Percentiles rank a stretch among this genome's conserved stretches.
phyloP scores from a whole-genome alignment of 2,329 filamentous ascomycete genomes.

The Neofusicoccum cordaticola region DNA sequence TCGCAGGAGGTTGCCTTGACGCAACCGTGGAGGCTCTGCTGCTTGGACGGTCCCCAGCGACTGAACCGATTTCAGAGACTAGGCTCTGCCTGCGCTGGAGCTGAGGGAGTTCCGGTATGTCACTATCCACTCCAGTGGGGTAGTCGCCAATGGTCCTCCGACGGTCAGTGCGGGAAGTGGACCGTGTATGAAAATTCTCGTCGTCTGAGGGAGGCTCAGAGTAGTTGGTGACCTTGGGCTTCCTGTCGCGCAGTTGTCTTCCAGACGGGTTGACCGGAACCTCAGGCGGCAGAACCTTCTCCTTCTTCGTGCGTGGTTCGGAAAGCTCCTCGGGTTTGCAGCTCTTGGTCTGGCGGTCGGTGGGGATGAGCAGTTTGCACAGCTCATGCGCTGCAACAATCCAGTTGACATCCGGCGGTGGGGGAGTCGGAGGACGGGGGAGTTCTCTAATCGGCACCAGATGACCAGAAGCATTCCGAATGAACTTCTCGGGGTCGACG shows the following conservation, averaged over 20 bases:
- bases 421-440: slow-evolving; percentile 56
- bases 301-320: slow-evolving; percentile 57
- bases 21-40: slow-evolving; percentile 31
- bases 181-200: slow-evolving; percentile 22
- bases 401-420: slow-evolving; percentile 82
- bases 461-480: slow-evolving; percentile 59
- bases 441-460: slow-evolving; percentile 21
- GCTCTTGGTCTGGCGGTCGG: slow-evolving; percentile 70
- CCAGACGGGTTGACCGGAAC: slow-evolving; percentile 42
- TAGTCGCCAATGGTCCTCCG: slow-evolving; percentile 36
- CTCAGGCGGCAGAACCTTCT: slow-evolving; percentile 41
- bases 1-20: background rate
- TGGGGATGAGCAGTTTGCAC: slow-evolving; percentile 76
- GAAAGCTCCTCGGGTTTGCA: slow-evolving; percentile 73
- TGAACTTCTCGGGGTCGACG: slow-evolving; percentile 63
- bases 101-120: background rate
- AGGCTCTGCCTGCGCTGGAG: slow-evolving; percentile 42
- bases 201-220: slow-evolving; percentile 50
- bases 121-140: background rate
- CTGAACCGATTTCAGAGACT: slow-evolving; percentile 43
- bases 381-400: slow-evolving; percentile 78
- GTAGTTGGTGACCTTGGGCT: slow-evolving; percentile 50
- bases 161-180: slow-evolving; percentile 30
- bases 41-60: slow-evolving; percentile 28
- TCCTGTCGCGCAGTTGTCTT: slow-evolving; percentile 71